Percentiles rank a stretch among this genome's conserved stretches.
These are phyloP conservation scores for Tubosaeta sp. DNA, from an alignment of 768 basidiomycete genomes.

Conservation along the genomic window DNA sequence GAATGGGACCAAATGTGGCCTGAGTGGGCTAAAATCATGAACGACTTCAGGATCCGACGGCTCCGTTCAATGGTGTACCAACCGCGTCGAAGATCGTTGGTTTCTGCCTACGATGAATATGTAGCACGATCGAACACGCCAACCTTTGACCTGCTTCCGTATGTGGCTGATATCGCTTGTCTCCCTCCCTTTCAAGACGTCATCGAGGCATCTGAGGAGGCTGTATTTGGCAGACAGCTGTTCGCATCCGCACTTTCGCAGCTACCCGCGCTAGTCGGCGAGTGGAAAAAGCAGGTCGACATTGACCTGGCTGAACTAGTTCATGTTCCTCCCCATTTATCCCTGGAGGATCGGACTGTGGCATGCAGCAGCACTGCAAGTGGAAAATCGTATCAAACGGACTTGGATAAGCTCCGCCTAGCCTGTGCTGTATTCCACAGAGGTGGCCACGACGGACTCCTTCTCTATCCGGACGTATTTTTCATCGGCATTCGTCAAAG, in stretches of 20 bases:
- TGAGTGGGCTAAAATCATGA: neutral
- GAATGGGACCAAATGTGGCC: slow-evolving; percentile 13
- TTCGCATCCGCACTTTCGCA: slow-evolving; percentile 10
- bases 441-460: no score
- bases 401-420: neutral
- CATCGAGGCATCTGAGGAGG: slow-evolving; percentile 2
- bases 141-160: neutral
- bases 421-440: slow-evolving; percentile 9
- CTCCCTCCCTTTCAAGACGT: slow-evolving; percentile 5
- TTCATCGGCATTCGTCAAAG: no score
- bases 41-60: neutral
- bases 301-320: neutral
- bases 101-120: neutral
- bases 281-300: slow-evolving; percentile 9
- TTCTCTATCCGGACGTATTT: no score
- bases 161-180: neutral
- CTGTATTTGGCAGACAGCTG: neutral
- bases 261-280: slow-evolving; percentile 1
- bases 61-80: neutral
- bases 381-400: neutral
- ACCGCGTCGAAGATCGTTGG: slow-evolving; percentile 2
- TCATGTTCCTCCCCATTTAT: neutral
- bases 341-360: neutral
- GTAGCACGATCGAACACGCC: neutral
- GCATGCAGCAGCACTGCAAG: neutral